Base-by-base conservation (phyloP, 1,284 basidiomycete species). In the Neotropicomus parvogracilis region DNA sequence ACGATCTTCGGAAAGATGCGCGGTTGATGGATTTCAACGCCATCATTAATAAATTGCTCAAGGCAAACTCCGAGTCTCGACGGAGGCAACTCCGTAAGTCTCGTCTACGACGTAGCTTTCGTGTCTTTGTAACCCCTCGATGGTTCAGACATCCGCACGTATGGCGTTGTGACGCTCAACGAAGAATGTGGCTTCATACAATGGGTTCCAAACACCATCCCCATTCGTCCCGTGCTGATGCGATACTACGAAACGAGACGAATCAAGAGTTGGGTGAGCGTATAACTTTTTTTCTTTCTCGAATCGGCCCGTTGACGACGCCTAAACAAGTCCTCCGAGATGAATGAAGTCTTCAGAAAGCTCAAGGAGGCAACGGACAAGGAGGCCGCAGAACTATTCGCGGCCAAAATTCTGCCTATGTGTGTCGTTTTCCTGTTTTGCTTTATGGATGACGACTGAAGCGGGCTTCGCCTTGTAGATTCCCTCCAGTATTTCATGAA, bases 141-240 rank as follows among this genome's bases (percentile, higher is more conserved):
- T 34, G 4, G 13, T 16, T 46, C 53, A 98, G 95, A 88, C 64
- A 91, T 98, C 53, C 83, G 95, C 26, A 97, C 95, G 3, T 99
- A 99, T 60, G 92, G 93, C 8, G 94, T 99, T 16, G 88, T 98
- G 17, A 93, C 95, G 2, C 75, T 99, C 49, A 98, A 98, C 64
- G 95, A 99, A 60, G 92, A 97, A 59, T 97, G 95, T 61, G 97
- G 97, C 0, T 81, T 99, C 51, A 92, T 99, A 52, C 94, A 99
- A 81, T 99, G 97, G 97, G 97, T 99, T 12, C 90, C 88, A 1
- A 90, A 99, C 64, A 98, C 95, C 0, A 77, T 84, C 26, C 90
- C 94, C 2, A 73, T 98, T 34, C 86, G 97, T 28, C 79, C 82
- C 6, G 81, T 98, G 33, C 72, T 99, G 21, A 62, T 78, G 44